Evolutionary conservation across 495 filamentous ascomycete genomes (phyloP).

Genomic region (Aeminium ludgeri): DNA sequence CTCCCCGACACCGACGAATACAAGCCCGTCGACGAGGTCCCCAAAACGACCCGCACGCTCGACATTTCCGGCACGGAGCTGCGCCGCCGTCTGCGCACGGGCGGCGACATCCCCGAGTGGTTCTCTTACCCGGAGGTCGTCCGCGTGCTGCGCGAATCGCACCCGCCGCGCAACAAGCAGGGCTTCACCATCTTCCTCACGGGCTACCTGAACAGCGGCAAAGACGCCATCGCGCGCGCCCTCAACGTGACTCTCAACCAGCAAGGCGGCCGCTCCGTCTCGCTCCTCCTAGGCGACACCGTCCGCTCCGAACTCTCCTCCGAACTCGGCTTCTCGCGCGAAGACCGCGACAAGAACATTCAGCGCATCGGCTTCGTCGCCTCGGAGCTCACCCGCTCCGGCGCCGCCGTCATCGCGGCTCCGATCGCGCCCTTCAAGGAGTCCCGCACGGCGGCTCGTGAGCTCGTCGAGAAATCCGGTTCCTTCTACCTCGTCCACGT

Average conservation of each 20-base stretch:
- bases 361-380: conserved; percentile 93
- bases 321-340: conserved; percentile 84
- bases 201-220: conserved; percentile 89
- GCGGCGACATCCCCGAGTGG: conserved; percentile 92
- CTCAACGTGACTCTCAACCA: conserved; percentile 97
- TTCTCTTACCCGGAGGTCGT: conserved; percentile 99
- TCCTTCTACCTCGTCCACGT: conserved; percentile 92
- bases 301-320: conserved; percentile 85
- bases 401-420: conserved; percentile 87
- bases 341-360: conserved; percentile 91
- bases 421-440: conserved; percentile 91
- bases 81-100: conserved; percentile 70
- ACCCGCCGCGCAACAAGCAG: conserved; percentile 73
- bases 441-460: conserved; percentile 55
- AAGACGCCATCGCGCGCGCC: conserved; percentile 88
- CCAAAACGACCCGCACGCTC: conserved; percentile 66
- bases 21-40: conserved; percentile 75
- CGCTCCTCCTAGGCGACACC: conserved; percentile 84
- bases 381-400: conserved; percentile 78
- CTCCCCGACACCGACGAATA: conserved; percentile 95
- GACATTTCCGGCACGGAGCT: conserved; percentile 97
- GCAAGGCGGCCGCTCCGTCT: conserved; percentile 87
- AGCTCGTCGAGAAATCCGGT: conserved; percentile 72
- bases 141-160: conserved; percentile 82
- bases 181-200: conserved; percentile 98